Conservation (phyloP, 768 basidiomycete genomes). For the Boletus bicolor region DNA sequence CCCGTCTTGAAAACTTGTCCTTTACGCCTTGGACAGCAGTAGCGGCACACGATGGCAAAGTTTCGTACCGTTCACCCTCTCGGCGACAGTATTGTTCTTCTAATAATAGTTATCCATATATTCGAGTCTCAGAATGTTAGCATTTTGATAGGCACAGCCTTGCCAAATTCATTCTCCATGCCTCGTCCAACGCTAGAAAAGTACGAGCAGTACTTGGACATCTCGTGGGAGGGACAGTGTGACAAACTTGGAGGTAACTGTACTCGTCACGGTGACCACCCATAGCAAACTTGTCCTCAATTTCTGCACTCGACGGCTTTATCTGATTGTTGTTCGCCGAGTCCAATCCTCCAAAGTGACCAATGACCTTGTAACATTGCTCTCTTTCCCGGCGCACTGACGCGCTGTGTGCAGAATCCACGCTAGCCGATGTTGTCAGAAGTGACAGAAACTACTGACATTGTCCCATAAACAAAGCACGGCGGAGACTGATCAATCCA, state of each 20-base stretch:
- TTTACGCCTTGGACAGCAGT: background rate
- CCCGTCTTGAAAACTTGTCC: no score
- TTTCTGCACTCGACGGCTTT: background rate
- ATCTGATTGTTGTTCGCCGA: background rate
- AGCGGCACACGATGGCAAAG: background rate
- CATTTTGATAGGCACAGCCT: conserved; percentile 12
- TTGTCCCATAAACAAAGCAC: background rate
- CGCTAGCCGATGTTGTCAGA: background rate
- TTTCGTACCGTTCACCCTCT: background rate
- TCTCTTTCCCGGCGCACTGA: background rate
- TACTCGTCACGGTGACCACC: no score
- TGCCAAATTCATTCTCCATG: background rate
- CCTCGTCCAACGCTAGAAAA: background rate
- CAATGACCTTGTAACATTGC: no score
- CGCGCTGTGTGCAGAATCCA: background rate
- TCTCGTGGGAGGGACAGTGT: background rate
- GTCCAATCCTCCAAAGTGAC: background rate
- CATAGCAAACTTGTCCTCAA: background rate
- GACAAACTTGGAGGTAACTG: background rate
- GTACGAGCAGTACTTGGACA: background rate
- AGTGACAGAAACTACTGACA: background rate
- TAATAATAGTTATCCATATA: conserved; percentile 16
- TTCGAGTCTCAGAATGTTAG: conserved; percentile 17
- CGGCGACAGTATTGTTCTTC: background rate
- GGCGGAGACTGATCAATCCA: background rate